phyloP scores from a whole-genome alignment of 2,329 filamentous ascomycete species.

The Aureobasidium sp. region DNA sequence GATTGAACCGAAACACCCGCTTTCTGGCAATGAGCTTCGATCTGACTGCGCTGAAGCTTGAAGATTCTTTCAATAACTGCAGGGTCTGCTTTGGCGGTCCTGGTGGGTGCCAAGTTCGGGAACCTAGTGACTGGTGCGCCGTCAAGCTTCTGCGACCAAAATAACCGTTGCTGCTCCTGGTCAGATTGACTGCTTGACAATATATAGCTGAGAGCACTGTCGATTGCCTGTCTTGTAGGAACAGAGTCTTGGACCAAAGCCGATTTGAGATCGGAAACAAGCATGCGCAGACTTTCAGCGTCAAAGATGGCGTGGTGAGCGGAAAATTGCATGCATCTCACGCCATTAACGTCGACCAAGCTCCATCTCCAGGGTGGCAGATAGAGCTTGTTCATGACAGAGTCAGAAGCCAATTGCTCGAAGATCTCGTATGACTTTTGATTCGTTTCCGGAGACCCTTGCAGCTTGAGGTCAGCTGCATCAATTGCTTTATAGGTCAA shows the following conservation, averaged over 20 bases:
- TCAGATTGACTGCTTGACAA: slow-evolving; percentile 32
- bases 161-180: slow-evolving; percentile 35
- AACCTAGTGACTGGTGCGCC: slow-evolving; percentile 55
- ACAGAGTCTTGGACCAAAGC: slow-evolving; percentile 31
- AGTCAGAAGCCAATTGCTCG: slow-evolving; percentile 8
- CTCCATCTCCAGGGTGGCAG: slow-evolving; percentile 57
- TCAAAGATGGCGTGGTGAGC: slow-evolving; percentile 84
- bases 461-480: slow-evolving; percentile 37
- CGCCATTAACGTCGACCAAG: slow-evolving; percentile 33
- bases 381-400: slow-evolving; percentile 42
- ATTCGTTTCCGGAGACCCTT: no score
- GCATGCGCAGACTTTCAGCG: slow-evolving; percentile 60
- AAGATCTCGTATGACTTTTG: not conserved
- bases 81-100: slow-evolving; percentile 31
- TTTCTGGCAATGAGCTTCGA: slow-evolving; percentile 52
- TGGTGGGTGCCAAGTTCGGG: slow-evolving; percentile 64
- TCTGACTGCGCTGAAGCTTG: slow-evolving; percentile 33
- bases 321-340: slow-evolving; percentile 40
- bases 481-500: slow-evolving; percentile 47
- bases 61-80: slow-evolving; percentile 34
- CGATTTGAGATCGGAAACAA: slow-evolving; percentile 55
- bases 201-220: slow-evolving; percentile 40
- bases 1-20: slow-evolving; percentile 68
- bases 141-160: slow-evolving; percentile 53
- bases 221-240: slow-evolving; percentile 30